Conservation (phyloP, 257 asterid species). For the Petunia axillaris region DNA sequence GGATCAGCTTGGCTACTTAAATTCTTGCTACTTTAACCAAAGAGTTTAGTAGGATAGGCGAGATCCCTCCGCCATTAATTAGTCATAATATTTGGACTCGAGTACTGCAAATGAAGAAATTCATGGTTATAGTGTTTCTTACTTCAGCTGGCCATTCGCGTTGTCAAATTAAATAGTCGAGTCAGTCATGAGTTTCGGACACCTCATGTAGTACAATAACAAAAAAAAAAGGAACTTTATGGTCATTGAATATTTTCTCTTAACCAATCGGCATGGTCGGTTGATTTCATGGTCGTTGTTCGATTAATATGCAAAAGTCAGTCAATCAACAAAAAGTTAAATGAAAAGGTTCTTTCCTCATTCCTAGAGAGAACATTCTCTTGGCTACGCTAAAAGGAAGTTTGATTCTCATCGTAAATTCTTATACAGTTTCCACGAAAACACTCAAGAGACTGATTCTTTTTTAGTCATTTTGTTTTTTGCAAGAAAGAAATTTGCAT, state of each 20-base stretch:
- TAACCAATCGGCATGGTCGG: conserved; percentile 31
- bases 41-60: no score
- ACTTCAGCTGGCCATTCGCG: no score
- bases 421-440: conserved; percentile 11
- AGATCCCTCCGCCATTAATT: no score
- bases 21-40: not conserved
- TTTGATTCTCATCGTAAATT: conserved; percentile 34
- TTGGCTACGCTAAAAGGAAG: conserved; percentile 17
- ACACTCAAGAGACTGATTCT: conserved; percentile 3
- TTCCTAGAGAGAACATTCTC: conserved; percentile 32
- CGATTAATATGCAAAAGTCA: conserved; percentile 25
- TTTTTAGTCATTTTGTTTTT: not conserved
- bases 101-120: no score
- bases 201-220: no score
- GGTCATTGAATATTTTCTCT: conserved; percentile 15
- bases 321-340: not conserved
- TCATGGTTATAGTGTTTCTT: no score
- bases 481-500: not conserved
- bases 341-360: conserved; percentile 16
- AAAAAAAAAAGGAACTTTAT: not conserved
- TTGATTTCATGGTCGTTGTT: conserved; percentile 31
- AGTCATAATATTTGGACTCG: no score
- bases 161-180: no score
- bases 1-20: not conserved
- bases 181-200: no score